Percentiles rank a stretch among this genome's conserved stretches.
Evolutionary conservation across 495 filamentous ascomycete species (phyloP).

Genomic region (Tuber aestivum): DNA sequence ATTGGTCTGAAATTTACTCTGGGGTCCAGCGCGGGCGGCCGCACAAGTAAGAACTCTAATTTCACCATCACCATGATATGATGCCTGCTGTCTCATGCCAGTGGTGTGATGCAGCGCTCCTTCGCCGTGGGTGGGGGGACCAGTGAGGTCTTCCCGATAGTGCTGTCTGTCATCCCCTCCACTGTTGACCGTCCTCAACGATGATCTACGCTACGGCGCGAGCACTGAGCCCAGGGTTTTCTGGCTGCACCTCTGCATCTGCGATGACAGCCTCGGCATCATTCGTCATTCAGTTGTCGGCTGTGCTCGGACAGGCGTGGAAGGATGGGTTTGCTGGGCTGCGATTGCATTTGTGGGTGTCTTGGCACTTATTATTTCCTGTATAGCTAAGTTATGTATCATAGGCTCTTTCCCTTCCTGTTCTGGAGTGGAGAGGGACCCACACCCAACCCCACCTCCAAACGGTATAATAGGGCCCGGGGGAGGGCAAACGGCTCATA

Average conservation of each 20-base stretch:
- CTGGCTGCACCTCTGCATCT: neutral
- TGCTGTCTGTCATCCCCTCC: neutral
- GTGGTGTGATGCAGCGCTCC: neutral
- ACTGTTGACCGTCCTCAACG: neutral
- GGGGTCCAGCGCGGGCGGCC: neutral
- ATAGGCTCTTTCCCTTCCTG: too few species aligned
- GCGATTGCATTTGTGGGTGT: too few species aligned
- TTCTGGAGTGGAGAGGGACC: too few species aligned
- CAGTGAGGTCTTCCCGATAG: neutral
- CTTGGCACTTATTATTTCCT: too few species aligned
- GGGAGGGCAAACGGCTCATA: too few species aligned
- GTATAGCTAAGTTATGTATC: too few species aligned
- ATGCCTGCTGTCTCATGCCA: neutral
- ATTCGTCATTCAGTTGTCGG: neutral
- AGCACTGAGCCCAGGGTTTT: neutral
- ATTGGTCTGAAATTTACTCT: neutral
- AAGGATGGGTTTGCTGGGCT: too few species aligned
- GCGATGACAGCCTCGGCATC: neutral
- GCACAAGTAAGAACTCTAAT: neutral
- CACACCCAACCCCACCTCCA: too few species aligned
- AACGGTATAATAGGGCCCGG: too few species aligned
- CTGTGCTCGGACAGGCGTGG: too few species aligned
- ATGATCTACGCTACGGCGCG: neutral
- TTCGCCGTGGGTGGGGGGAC: neutral
- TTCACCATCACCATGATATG: neutral